Conservation (phyloP, 1,284 basidiomycete species). For the Sporisorium sorghi region DNA sequence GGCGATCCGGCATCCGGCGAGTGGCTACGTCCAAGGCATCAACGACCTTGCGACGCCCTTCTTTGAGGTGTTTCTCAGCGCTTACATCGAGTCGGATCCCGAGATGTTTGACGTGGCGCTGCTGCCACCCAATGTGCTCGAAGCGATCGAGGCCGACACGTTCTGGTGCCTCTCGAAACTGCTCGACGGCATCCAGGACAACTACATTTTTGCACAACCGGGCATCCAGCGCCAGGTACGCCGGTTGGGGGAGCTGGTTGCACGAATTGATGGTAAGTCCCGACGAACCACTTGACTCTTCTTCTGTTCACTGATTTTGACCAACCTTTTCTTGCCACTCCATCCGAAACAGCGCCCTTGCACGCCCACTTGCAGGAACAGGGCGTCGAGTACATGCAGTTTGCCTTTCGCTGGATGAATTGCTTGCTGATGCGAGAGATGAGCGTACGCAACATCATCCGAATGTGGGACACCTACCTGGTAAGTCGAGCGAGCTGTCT, state of each 20-base stretch:
- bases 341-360: constrained; percentile 55
- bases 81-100: constrained; percentile 63
- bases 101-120: constrained; percentile 63
- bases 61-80: constrained; percentile 67
- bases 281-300: background rate
- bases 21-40: constrained; percentile 69
- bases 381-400: constrained; percentile 69
- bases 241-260: constrained; percentile 61
- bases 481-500: constrained; percentile 19
- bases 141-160: constrained; percentile 68
- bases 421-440: constrained; percentile 69
- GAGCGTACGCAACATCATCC: constrained; percentile 68
- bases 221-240: constrained; percentile 67
- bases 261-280: constrained; percentile 63
- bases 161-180: constrained; percentile 68
- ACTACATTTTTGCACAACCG: constrained; percentile 68
- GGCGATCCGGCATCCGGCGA: constrained; percentile 68
- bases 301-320: background rate
- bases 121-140: constrained; percentile 56
- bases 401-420: constrained; percentile 69
- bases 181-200: constrained; percentile 68
- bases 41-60: constrained; percentile 69
- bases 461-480: constrained; percentile 69
- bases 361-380: constrained; percentile 65
- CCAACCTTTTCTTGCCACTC: no score